A percentile compares a stretch with the other conserved stretches of the same genome.
These are phyloP conservation scores for Arabidopsis suecica DNA, from an alignment of 345 rosid genomes.

Conservation along the genomic window DNA sequence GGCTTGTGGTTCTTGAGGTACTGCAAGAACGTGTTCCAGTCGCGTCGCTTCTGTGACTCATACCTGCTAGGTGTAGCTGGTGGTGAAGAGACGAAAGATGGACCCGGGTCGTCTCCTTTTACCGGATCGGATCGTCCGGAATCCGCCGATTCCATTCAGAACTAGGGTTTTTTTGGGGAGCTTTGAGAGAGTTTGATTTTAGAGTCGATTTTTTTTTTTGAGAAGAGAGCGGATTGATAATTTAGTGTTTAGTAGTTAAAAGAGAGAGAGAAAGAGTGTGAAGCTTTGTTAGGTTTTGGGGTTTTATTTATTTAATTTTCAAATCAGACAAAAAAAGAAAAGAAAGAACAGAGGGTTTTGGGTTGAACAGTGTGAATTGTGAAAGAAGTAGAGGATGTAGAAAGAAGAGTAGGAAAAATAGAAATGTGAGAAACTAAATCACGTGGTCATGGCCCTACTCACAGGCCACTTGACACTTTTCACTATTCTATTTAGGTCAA, in stretches of 20 bases:
- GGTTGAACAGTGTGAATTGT: constrained; percentile 35
- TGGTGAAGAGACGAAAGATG: constrained; percentile 39
- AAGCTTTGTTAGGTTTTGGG: constrained; percentile 41
- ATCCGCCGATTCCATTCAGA: constrained; percentile 51
- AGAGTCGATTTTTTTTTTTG: constrained; percentile 6
- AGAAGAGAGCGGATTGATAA: constrained; percentile 8
- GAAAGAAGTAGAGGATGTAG: constrained; percentile 38
- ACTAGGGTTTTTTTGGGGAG: constrained; percentile 37
- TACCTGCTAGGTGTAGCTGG: constrained; percentile 57
- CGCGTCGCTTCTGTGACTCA: constrained; percentile 73
- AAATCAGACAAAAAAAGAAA: not conserved
- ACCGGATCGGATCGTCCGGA: constrained; percentile 39
- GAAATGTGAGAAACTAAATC: constrained; percentile 40
- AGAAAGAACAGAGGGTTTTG: constrained; percentile 10
- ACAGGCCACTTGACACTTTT: constrained; percentile 44
- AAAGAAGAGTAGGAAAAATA: constrained; percentile 30
- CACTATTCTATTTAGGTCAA: constrained; percentile 48
- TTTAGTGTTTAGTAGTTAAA: constrained; percentile 18
- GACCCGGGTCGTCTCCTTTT: constrained; percentile 36
- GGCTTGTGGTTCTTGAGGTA: constrained; percentile 74
- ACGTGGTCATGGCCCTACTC: constrained; percentile 48
- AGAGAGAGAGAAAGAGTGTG: constrained; percentile 34
- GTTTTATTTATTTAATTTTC: constrained; percentile 37
- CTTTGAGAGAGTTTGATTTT: constrained; percentile 18
- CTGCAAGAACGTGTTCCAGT: constrained; percentile 80